These are phyloP conservation scores for Aphanomyces astaci DNA, from an alignment of 352 stramenopile species.

Conservation along the genomic window DNA sequence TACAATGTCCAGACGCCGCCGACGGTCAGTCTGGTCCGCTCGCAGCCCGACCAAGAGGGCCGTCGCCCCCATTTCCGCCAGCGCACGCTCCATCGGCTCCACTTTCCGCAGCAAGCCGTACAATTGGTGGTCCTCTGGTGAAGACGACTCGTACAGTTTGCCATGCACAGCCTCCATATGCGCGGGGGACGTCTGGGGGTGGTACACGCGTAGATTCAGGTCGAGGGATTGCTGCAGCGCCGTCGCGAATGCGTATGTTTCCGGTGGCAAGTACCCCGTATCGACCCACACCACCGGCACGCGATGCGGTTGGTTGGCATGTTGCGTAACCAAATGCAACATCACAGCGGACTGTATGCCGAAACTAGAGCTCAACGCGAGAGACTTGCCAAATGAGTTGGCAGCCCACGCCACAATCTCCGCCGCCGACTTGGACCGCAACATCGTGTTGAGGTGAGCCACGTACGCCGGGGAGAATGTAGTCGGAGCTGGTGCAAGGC, in stretches of 20 bases:
- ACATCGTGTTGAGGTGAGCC: slow-evolving; percentile 51
- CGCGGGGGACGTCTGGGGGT: slow-evolving; percentile 61
- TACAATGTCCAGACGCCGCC: slow-evolving; percentile 56
- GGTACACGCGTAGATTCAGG: slow-evolving; percentile 69
- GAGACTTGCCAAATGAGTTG: slow-evolving; percentile 51
- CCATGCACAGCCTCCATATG: slow-evolving; percentile 82
- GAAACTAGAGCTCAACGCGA: slow-evolving; percentile 79
- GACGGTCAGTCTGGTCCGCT: slow-evolving; percentile 63
- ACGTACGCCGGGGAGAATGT: slow-evolving; percentile 32
- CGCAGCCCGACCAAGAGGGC: slow-evolving; percentile 74
- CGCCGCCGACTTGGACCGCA: slow-evolving; percentile 40
- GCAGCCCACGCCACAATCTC: slow-evolving; percentile 69
- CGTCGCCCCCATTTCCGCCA: slow-evolving; percentile 47
- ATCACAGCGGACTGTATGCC: slow-evolving; percentile 82
- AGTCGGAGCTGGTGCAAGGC: not conserved
- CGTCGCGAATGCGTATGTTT: slow-evolving; percentile 79
- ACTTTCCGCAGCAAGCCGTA: slow-evolving; percentile 82
- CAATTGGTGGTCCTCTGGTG: slow-evolving; percentile 58
- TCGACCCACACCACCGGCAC: slow-evolving; percentile 80
- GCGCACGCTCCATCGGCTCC: slow-evolving; percentile 71
- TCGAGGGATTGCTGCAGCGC: slow-evolving; percentile 50
- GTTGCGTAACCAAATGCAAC: slow-evolving; percentile 71
- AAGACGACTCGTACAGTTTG: slow-evolving; percentile 70
- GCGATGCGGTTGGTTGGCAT: slow-evolving; percentile 35
- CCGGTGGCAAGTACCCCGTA: slow-evolving; percentile 71